Evolutionary conservation across 768 basidiomycete genomes (phyloP), one percentile per base, ranked within the genome.

Genomic region (Calocybe cyanea): DNA sequence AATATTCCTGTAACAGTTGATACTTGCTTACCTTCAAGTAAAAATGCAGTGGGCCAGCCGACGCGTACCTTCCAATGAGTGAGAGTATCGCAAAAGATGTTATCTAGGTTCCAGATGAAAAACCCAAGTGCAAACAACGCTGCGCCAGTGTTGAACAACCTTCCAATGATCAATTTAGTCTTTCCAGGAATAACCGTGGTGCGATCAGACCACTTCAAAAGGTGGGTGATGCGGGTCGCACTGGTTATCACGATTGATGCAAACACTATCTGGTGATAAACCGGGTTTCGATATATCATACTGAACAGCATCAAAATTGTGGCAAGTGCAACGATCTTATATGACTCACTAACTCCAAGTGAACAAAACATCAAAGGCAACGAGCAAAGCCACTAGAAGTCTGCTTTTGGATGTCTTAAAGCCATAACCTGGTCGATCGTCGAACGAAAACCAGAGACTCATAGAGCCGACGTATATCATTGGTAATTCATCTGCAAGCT

Each of bases 191-290:
- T 71, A 32, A 63, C 57, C 42, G 49, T 52, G 8, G 70, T 60
- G 17, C 63, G 57, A 24, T 71, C 57, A 21, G 77, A 69, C 58
- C 64, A 67, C 18, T 67, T 64, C 24, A 84, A 63, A 24, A 88
- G 72, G 53, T 81, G 77, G 0, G 64, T 58, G 36, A 77, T 68
- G 35, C 85, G 79, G 14, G 69, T 57, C 1, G 71, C 59, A 13
- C 68, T 71, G 7, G 61, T 54, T 31, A 87, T 43, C 53, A 88
- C 68, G 42, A 88, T 67, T 11, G 58, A 46, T 2, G 73, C 88
- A 58, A 90, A 92, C 1, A 87, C 78, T 18, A 80, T 57, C 67
- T 92, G 86, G 55, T 92, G 88, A 62, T 86, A 92, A 2, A 89
- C 68, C 0, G 88, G 88, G 55, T 90, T 86, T 19, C 87, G 79